A percentile compares a stretch with the other conserved stretches of the same genome.
Conservation (phyloP, 1,284 basidiomycete species). For the Ustilago trichophora region DNA sequence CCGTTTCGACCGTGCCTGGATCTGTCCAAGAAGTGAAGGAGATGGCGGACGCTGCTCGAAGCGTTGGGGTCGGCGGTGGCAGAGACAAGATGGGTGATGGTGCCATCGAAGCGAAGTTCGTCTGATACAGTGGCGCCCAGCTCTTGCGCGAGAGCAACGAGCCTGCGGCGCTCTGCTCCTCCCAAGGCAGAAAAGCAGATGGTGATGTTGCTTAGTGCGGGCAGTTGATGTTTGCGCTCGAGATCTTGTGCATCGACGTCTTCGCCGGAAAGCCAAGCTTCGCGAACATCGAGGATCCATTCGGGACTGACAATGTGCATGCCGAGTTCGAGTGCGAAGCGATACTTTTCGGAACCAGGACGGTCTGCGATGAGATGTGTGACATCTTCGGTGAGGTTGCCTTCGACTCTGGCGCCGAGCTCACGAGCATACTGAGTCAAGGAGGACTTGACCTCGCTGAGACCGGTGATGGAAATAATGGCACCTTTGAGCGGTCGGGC, state of each 20-base stretch:
- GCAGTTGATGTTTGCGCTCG: constrained; percentile 72
- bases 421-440: constrained; percentile 78
- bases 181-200: constrained; percentile 72
- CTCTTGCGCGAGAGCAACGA: constrained; percentile 24
- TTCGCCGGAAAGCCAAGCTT: constrained; percentile 79
- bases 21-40: constrained; percentile 41
- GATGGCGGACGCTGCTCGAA: constrained; percentile 68
- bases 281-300: constrained; percentile 77
- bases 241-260: constrained; percentile 76
- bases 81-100: constrained; percentile 67
- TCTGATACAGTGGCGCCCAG: constrained; percentile 42
- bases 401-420: constrained; percentile 75
- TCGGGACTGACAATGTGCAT: constrained; percentile 78
- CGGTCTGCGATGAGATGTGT: constrained; percentile 79
- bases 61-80: constrained; percentile 71
- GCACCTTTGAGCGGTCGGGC: constrained; percentile 74
- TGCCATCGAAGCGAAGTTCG: constrained; percentile 65
- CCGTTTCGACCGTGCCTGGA: constrained; percentile 72
- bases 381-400: constrained; percentile 78
- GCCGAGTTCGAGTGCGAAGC: constrained; percentile 79
- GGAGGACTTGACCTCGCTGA: constrained; percentile 73
- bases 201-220: constrained; percentile 74
- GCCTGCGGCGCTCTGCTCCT: constrained; percentile 22
- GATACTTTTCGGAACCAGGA: constrained; percentile 80
- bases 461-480: constrained; percentile 77